Evolutionary conservation across 768 basidiomycete species (phyloP).

Genomic region (Tricholoma saponaceum): DNA sequence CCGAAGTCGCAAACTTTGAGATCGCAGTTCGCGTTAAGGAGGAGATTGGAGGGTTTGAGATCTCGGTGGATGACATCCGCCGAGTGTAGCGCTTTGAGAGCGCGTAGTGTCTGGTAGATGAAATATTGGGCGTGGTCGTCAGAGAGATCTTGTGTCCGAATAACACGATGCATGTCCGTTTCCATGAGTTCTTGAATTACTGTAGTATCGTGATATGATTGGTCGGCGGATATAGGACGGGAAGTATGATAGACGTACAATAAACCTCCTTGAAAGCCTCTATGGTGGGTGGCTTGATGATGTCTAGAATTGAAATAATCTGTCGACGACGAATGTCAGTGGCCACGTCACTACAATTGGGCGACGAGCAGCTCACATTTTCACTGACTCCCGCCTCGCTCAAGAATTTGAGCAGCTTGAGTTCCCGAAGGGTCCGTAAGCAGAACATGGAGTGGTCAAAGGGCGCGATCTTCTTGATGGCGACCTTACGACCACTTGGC

Average conservation of each 20-base stretch:
- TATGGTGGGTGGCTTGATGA: conserved; percentile 74
- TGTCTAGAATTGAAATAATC: conserved; percentile 90
- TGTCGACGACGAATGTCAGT: conserved; percentile 22
- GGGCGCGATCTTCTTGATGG: conserved; percentile 94
- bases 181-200: conserved; percentile 94
- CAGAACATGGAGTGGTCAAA: conserved; percentile 97
- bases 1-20: conserved; percentile 97
- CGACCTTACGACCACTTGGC: conserved; percentile 86
- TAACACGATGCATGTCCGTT: conserved; percentile 96
- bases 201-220: conserved; percentile 21
- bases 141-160: conserved; percentile 89
- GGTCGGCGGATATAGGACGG: not conserved
- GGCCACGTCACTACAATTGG: conserved; percentile 5
- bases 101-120: conserved; percentile 91
- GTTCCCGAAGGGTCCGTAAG: conserved; percentile 82
- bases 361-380: conserved; percentile 49
- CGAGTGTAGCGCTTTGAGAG: conserved; percentile 93
- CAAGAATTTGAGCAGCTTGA: conserved; percentile 79
- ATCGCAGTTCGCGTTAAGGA: conserved; percentile 97
- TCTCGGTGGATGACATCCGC: conserved; percentile 97
- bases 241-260: conserved; percentile 34
- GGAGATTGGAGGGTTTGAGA: conserved; percentile 93
- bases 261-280: conserved; percentile 89
- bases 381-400: conserved; percentile 88
- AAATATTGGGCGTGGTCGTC: conserved; percentile 96